A percentile compares a stretch with the other conserved stretches of the same genome.
These are phyloP conservation scores for Globisporangium echinulatum DNA, from an alignment of 352 stramenopile species.

Conservation along the genomic window DNA sequence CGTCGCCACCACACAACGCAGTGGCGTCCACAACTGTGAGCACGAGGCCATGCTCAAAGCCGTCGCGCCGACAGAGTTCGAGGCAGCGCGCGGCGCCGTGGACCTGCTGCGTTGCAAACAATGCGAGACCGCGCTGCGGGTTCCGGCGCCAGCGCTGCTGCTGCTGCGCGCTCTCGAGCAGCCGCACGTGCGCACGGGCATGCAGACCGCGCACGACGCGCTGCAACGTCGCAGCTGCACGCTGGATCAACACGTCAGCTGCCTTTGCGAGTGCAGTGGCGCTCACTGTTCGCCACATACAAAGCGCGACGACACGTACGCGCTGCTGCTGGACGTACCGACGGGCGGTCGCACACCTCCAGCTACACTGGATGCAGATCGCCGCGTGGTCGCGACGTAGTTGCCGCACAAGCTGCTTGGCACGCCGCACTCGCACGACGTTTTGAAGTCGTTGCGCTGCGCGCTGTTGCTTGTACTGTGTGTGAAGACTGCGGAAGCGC, in stretches of 20 bases:
- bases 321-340: conserved; percentile 16
- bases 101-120: conserved; percentile 31
- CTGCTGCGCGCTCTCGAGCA: conserved; percentile 21
- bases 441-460: conserved; percentile 30
- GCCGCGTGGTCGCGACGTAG: conserved; percentile 23
- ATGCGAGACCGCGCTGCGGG: conserved; percentile 36
- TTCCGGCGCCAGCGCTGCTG: conserved; percentile 45
- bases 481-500: conserved; percentile 17
- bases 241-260: conserved; percentile 14
- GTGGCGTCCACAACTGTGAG: not conserved
- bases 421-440: conserved; percentile 40
- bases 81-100: conserved; percentile 38
- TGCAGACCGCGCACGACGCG: conserved; percentile 35
- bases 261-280: conserved; percentile 16
- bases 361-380: conserved; percentile 39
- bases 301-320: conserved; percentile 11
- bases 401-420: conserved; percentile 17
- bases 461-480: conserved; percentile 11
- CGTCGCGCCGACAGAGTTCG: conserved; percentile 42
- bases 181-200: conserved; percentile 26
- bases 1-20: too few relatives aligned
- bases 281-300: conserved; percentile 15
- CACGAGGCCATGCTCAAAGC: conserved; percentile 16
- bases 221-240: conserved; percentile 31
- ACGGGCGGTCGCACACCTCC: conserved; percentile 29